Evolutionary conservation across 2,329 filamentous ascomycete genomes (phyloP).

Genomic region (Penicillium sp.): DNA sequence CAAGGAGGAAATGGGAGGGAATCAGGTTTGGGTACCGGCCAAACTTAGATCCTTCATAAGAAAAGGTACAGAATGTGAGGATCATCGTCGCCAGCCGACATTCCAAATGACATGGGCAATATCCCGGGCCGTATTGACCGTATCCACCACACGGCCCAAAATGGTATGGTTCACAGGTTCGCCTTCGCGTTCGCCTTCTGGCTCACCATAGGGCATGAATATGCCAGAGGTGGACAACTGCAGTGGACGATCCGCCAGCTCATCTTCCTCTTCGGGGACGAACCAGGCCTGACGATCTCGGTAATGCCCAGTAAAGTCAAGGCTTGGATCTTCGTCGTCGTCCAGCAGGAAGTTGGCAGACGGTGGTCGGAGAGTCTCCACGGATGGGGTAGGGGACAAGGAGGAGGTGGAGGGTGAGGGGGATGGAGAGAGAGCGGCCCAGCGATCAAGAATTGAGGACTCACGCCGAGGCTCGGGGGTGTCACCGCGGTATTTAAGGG

Average conservation of each 20-base stretch:
- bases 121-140: conserved; percentile 65
- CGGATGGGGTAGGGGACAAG: conserved; percentile 73
- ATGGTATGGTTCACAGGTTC: conserved; percentile 65
- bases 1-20: not conserved
- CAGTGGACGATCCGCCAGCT: conserved; percentile 61
- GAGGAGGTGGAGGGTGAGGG: conserved; percentile 40
- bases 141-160: conserved; percentile 78
- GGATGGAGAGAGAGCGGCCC: conserved; percentile 45
- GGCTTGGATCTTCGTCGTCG: conserved; percentile 54
- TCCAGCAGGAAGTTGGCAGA: conserved; percentile 65
- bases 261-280: conserved; percentile 51
- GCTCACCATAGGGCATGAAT: conserved; percentile 74
- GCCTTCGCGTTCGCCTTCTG: conserved; percentile 66
- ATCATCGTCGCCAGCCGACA: conserved; percentile 61
- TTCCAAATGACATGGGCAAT: conserved; percentile 69
- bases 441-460: conserved; percentile 30
- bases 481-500: conserved; percentile 78
- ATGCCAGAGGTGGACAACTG: conserved; percentile 81
- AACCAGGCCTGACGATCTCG: conserved; percentile 32
- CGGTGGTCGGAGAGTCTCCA: conserved; percentile 76
- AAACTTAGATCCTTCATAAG: not conserved
- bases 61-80: not conserved
- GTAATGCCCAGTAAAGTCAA: conserved; percentile 39
- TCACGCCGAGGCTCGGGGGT: conserved; percentile 61
- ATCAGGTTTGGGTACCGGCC: conserved; percentile 2